Base-by-base conservation (phyloP, 2,329 filamentous ascomycete species). In the Magnaporthiopsis rhizophila region DNA sequence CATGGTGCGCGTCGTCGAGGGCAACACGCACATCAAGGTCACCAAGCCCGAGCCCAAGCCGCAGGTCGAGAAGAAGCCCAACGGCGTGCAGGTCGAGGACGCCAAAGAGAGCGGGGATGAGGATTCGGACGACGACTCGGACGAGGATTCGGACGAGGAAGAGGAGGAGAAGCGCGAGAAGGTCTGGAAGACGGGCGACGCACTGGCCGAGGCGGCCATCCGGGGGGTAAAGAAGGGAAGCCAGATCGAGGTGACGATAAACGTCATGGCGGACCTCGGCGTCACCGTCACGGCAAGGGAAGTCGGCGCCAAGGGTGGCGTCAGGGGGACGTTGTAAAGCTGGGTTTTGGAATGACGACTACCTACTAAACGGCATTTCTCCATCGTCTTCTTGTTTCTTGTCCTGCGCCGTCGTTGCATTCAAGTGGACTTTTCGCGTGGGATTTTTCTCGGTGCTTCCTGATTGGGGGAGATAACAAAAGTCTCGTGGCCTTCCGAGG, bases 241-340 rank as follows among this genome's bases (percentile, higher is more conserved):
- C 72, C 97, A 97, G 82, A 87, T 99, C 69, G 95, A 99, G 82
- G 88, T 98, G 64, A 96, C 92, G 74, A 86, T 98, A 72, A 96
- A 94, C 76, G 89, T 98, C 68, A 85, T 84, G 64, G 88, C 86
- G 32, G 92, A 98, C 74, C 80, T 97, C 65, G 83, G 83, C 69
- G 84, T 97, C 67, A 91, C 89, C 62, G 83, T 97, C 69, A 90
- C 93, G 58, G 88, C 89, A 65, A 84, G 94, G 68, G 92, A 96
- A 76, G 89, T 97, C 61, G 93, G 94, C 68, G 90, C 86, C 66
- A 94, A 96, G 81, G 89, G 89, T 58, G 93, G 92, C 69, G 87
- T 95, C 66, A 82, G 92, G 70, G 91, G 90, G 53, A 81, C 73
- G 64, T 68, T 85, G 66, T 66, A 56, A 63, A 45, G 13, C 15